phyloP scores from a whole-genome alignment of 176 grass and related monocot species.

The Triticum urartu region DNA sequence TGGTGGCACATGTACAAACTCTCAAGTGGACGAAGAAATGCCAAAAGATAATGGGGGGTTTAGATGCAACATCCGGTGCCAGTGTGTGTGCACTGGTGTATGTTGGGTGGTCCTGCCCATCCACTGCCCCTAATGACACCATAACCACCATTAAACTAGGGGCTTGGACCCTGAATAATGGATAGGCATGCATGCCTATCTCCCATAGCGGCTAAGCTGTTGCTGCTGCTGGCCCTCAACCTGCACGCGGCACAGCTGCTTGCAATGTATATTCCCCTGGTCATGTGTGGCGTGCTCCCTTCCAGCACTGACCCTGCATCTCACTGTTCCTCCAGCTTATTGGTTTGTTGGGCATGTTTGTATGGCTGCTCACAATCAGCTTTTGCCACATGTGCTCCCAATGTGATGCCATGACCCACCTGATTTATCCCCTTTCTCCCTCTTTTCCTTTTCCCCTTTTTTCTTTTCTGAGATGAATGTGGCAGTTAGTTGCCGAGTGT shows the following conservation, averaged over 20 bases:
- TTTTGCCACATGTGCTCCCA: neutral
- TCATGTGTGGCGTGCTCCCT: slow-evolving; percentile 31
- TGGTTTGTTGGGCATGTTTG: slow-evolving; percentile 45
- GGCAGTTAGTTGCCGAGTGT: neutral
- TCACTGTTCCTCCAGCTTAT: slow-evolving; percentile 19
- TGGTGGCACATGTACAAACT: neutral
- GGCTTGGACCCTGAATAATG: slow-evolving; percentile 25
- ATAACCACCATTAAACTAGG: slow-evolving; percentile 45
- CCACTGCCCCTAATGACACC: slow-evolving; percentile 40
- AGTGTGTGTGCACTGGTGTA: slow-evolving; percentile 38
- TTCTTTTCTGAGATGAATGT: neutral
- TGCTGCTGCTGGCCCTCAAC: neutral
- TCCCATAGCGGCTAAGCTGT: neutral
- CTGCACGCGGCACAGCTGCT: slow-evolving; percentile 10
- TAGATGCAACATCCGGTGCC: slow-evolving; percentile 28
- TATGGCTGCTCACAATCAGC: slow-evolving; percentile 23
- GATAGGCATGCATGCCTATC: neutral
- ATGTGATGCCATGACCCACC: neutral
- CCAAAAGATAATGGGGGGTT: slow-evolving; percentile 13
- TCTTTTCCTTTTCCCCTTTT: neutral
- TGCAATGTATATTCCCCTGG: neutral
- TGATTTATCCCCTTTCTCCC: neutral
- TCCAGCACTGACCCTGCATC: slow-evolving; percentile 18
- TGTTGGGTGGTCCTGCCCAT: slow-evolving; percentile 15
- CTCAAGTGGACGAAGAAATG: slow-evolving; percentile 28